These are phyloP conservation scores for Backusella australiensis DNA, from an alignment of 192 early-diverging fungal species.

Conservation along the genomic window DNA sequence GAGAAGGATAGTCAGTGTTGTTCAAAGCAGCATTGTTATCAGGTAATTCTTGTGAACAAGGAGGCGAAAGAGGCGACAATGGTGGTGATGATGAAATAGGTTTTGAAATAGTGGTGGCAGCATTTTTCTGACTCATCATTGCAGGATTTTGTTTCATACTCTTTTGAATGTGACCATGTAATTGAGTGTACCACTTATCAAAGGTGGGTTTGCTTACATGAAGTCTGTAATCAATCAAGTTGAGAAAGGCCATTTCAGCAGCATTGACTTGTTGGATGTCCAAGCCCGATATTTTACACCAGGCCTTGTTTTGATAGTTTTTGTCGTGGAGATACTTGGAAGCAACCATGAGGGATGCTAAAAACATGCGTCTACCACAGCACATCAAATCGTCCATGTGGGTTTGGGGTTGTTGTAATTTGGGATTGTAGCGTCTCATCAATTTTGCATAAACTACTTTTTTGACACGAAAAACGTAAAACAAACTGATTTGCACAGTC, in stretches of 20 bases:
- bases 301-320: constrained; percentile 79
- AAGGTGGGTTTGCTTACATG: constrained; percentile 60
- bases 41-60: neutral
- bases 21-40: neutral
- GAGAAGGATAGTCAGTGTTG: neutral
- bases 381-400: constrained; percentile 49
- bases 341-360: constrained; percentile 78
- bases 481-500: constrained; percentile 68
- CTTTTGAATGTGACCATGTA: constrained; percentile 26
- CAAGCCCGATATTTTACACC: constrained; percentile 84
- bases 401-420: constrained; percentile 19
- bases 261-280: constrained; percentile 73
- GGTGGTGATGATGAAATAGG: neutral
- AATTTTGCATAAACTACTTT: constrained; percentile 39
- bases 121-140: neutral
- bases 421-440: constrained; percentile 31
- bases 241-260: constrained; percentile 77
- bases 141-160: neutral
- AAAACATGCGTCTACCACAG: constrained; percentile 80
- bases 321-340: constrained; percentile 87
- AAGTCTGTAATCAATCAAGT: constrained; percentile 73
- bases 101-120: neutral
- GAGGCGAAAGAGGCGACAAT: neutral
- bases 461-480: constrained; percentile 63
- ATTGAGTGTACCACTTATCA: constrained; percentile 57